Evolutionary conservation across 2,329 filamentous ascomycete genomes (phyloP).

Genomic region (Colletotrichum falcatum): DNA sequence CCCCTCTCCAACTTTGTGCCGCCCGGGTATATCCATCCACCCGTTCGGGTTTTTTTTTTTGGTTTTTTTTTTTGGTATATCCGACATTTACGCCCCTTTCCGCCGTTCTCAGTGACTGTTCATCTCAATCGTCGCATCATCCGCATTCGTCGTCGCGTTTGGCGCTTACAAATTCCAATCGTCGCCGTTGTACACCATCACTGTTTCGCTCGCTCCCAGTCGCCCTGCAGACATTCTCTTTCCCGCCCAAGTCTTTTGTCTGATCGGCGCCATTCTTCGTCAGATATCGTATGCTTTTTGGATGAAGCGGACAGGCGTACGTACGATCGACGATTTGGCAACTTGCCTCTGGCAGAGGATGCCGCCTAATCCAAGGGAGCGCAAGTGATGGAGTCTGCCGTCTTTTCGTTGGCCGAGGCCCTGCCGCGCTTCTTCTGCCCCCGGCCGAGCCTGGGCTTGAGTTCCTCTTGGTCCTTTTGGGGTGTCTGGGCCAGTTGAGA

Average conservation of each 20-base stretch:
- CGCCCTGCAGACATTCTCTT: background rate
- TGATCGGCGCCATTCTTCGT: no score
- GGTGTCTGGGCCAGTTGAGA: background rate
- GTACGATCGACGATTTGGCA: background rate
- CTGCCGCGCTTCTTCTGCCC: background rate
- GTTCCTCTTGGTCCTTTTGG: background rate
- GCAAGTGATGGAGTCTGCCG: conserved; percentile 2
- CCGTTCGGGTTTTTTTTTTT: background rate
- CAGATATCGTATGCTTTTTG: no score
- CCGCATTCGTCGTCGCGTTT: background rate
- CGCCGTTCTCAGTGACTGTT: background rate
- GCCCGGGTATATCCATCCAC: background rate
- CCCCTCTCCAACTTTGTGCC: background rate
- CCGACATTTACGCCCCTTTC: background rate
- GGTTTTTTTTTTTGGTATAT: background rate
- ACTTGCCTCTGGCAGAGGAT: background rate
- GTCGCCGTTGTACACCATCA: no score
- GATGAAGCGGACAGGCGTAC: background rate
- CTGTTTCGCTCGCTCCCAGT: background rate
- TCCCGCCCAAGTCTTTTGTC: no score
- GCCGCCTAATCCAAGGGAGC: background rate
- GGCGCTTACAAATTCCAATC: background rate
- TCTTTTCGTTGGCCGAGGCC: background rate
- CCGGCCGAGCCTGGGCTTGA: background rate
- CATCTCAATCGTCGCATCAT: background rate